Base-by-base conservation (phyloP, 2,329 filamentous ascomycete genomes). In the Cercospora nicotianae region DNA sequence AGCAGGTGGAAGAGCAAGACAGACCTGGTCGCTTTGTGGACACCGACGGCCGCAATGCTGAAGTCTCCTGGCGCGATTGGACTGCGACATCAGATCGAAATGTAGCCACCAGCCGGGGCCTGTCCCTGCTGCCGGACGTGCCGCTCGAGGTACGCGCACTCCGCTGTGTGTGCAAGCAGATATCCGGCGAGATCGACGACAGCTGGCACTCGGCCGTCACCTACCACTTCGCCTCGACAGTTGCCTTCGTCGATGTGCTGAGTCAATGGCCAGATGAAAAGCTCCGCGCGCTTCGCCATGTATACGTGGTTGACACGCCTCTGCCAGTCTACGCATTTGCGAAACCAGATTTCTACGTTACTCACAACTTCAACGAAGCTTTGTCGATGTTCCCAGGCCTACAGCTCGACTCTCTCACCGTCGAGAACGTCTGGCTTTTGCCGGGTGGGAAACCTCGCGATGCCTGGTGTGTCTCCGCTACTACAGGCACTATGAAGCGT, bases 381-480 rank as follows among this genome's bases (percentile, higher is more conserved):
- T 51, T 67, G 20, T 31, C 48, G 30, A 16, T 45, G 20, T 67
- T 63, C 16, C 60, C 60, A 23, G 60, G 65, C 3, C 60, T 67
- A 7, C 48, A 63, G 33, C 60, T 67, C 16, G 65, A 67, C 20
- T 18, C 58, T 13, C 60, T 67, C 5, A 45, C 60, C 6, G 65
- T 67, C 13, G 39, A 67, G 33, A 67, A 64, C 18, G 60, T 67
- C 23, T 67, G 61, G 66, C 60, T 67, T 28, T 3, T 10, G 42
- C 55, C 66, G 28, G 33, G 42, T 18, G 61, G 66, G 6, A 28
- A 48, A 36, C 42, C 48, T 2, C 6, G 30, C 7, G 51, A 67
- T 42, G 42, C 26, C 18, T 61, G 42, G 42, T 55, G 51, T 26
- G 10, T 10, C 16, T 30, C 20, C 13, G 63, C 63, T 5, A 65